Percentiles rank a stretch among this genome's conserved stretches.
Evolutionary conservation across 176 grass and related monocot genomes (phyloP).

Genomic region (Hordeum marinum): DNA sequence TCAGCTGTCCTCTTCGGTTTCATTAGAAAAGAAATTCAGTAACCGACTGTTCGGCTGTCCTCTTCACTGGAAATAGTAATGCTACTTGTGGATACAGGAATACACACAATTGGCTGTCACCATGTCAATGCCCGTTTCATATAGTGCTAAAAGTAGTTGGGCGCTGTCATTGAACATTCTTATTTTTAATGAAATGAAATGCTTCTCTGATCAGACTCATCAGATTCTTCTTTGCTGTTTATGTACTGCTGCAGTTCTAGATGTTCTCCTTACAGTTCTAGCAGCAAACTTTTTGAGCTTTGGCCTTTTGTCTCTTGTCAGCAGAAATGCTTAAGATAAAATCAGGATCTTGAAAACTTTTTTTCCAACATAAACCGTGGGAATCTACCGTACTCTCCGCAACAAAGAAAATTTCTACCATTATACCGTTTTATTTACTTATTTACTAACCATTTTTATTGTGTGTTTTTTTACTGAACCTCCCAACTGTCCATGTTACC

Average conservation of each 20-base stretch:
- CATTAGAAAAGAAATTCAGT: conserved; percentile 10
- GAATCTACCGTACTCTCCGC: neutral
- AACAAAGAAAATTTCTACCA: neutral
- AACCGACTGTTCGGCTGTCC: conserved; percentile 26
- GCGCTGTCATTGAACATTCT: neutral
- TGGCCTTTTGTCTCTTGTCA: neutral
- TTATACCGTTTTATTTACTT: neutral
- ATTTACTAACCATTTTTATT: neutral
- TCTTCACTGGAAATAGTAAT: conserved; percentile 11
- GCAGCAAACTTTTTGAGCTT: neutral
- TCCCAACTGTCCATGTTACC: conserved; percentile 34
- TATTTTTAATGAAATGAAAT: conserved; percentile 7
- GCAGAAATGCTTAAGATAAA: neutral
- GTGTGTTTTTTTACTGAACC: neutral
- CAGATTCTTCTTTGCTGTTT: neutral
- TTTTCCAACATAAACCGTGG: neutral
- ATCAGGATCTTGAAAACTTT: neutral
- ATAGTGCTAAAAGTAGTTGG: conserved; percentile 5
- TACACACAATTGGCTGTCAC: neutral
- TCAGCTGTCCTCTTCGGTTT: conserved; percentile 23
- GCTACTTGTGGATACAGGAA: conserved; percentile 7
- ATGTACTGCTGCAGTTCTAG: neutral
- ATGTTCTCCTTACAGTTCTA: neutral
- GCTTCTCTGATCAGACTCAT: neutral
- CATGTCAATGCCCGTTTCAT: neutral